Evolutionary conservation across 2,329 filamentous ascomycete species (phyloP).

Genomic region (Phialophora expanda): DNA sequence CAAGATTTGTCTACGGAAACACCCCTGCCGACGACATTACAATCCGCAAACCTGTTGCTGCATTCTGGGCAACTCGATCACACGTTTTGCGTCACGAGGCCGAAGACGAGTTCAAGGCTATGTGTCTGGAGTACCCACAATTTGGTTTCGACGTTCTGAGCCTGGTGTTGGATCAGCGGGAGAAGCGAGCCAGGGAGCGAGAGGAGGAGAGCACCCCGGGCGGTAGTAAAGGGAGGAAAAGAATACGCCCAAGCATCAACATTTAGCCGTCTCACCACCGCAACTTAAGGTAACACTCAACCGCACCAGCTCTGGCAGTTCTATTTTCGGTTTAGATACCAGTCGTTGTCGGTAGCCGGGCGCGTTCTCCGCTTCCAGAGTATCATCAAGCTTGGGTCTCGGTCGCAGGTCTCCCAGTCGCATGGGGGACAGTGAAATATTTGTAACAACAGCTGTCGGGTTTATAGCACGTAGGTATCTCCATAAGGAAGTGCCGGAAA

Average conservation of each 20-base stretch:
- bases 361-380: not conserved
- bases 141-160: slow-evolving; percentile 92
- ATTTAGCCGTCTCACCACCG: slow-evolving; percentile 25
- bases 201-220: slow-evolving; percentile 43
- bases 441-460: slow-evolving; percentile 13
- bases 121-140: slow-evolving; percentile 88
- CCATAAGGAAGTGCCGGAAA: not conserved
- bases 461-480: not conserved
- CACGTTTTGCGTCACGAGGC: slow-evolving; percentile 85
- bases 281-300: not conserved
- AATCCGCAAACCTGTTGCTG: slow-evolving; percentile 82
- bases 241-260: slow-evolving; percentile 41
- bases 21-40: slow-evolving; percentile 70
- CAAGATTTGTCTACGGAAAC: slow-evolving; percentile 84
- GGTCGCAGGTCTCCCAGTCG: not conserved
- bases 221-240: slow-evolving; percentile 48
- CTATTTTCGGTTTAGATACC: slow-evolving; percentile 1
- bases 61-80: slow-evolving; percentile 82
- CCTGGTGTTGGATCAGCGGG: slow-evolving; percentile 52
- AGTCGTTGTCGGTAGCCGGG: not conserved
- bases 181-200: slow-evolving; percentile 48
- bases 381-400: not conserved
- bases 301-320: not conserved
- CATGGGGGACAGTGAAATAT: not conserved
- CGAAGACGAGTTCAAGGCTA: slow-evolving; percentile 78